These are phyloP conservation scores for Crithidia bombi DNA, from an alignment of 208 protist species.

Conservation along the genomic window DNA sequence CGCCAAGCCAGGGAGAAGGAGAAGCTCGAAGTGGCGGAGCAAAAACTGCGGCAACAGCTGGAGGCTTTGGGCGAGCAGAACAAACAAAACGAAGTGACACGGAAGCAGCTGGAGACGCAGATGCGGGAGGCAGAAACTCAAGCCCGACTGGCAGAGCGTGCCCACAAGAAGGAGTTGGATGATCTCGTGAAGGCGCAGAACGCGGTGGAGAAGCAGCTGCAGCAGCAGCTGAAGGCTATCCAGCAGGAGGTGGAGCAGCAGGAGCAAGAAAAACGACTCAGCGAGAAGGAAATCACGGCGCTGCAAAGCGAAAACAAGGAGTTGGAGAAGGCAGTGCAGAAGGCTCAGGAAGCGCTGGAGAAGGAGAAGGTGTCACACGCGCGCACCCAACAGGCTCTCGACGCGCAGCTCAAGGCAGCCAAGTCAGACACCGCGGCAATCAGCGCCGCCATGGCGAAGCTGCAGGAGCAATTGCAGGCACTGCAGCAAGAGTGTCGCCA, in stretches of 20 bases:
- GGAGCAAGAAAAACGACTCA: slow-evolving; percentile 6
- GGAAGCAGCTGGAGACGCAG: neutral
- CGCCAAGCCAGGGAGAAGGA: neutral
- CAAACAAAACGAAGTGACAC: slow-evolving; percentile 3
- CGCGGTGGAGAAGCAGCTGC: slow-evolving; percentile 14
- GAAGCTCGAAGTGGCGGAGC: neutral
- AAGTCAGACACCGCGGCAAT: neutral
- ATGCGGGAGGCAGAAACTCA: slow-evolving; percentile 9
- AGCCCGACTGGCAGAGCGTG: neutral
- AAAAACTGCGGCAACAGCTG: slow-evolving; percentile 11
- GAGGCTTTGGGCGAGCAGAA: slow-evolving; percentile 15
- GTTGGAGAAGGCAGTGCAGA: neutral
- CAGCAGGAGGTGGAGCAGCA: slow-evolving; percentile 14
- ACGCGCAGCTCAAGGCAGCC: slow-evolving; percentile 11
- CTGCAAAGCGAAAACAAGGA: slow-evolving; percentile 15
- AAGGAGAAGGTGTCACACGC: slow-evolving; percentile 2
- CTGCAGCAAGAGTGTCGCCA: slow-evolving; percentile 12
- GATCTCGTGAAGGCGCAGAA: slow-evolving; percentile 4
- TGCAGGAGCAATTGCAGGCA: slow-evolving; percentile 1
- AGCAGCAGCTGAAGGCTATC: slow-evolving; percentile 12
- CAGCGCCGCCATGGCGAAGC: slow-evolving; percentile 4
- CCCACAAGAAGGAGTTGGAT: slow-evolving; percentile 16
- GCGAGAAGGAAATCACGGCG: slow-evolving; percentile 20
- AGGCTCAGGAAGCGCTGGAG: neutral
- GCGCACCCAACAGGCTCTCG: slow-evolving; percentile 1